phyloP scores from a whole-genome alignment of 2,329 filamentous ascomycete species.

The Arthrocladium fulminans region DNA sequence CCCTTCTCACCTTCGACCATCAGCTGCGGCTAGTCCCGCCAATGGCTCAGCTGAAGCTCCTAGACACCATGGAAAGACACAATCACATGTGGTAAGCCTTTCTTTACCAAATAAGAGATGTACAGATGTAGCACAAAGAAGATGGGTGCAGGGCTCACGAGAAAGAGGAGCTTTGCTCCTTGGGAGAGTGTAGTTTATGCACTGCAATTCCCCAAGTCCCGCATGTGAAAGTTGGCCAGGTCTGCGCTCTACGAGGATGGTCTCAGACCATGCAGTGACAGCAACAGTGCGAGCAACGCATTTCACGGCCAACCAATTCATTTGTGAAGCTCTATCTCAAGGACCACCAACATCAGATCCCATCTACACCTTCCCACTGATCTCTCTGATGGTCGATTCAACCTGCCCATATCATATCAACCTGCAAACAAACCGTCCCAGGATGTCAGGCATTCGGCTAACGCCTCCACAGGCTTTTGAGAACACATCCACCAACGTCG shows the following conservation, averaged over 20 bases:
- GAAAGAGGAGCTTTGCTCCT: neutral
- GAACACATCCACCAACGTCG: constrained; percentile 97
- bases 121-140: neutral
- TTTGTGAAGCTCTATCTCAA: neutral
- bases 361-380: constrained; percentile 8
- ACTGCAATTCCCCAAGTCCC: neutral
- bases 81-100: constrained; percentile 46
- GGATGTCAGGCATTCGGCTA: constrained; percentile 13
- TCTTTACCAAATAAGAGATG: neutral
- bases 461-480: constrained; percentile 70
- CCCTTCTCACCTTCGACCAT: constrained; percentile 64
- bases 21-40: constrained; percentile 42
- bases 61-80: constrained; percentile 47
- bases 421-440: no score
- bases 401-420: no score
- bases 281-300: neutral
- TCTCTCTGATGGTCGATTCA: neutral
- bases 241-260: neutral
- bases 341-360: no score
- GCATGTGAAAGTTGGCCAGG: neutral
- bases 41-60: constrained; percentile 27
- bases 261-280: neutral
- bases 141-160: neutral
- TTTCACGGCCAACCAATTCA: neutral
- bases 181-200: neutral